A percentile compares a stretch with the other conserved stretches of the same genome.
phyloP scores from a whole-genome alignment of 208 protist species.

The Crithidia acanthocephali region DNA sequence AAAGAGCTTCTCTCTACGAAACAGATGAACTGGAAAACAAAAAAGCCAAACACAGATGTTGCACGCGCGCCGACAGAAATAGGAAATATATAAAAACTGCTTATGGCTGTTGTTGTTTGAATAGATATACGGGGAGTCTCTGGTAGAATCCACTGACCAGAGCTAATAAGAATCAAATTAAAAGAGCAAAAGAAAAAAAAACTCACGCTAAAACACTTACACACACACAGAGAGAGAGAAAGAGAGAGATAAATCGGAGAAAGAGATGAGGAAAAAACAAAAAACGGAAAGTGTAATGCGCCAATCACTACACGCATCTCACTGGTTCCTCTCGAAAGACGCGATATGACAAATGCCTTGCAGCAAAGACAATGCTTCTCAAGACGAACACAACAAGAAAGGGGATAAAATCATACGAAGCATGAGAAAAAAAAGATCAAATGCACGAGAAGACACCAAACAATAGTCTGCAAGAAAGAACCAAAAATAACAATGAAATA shows the following conservation, averaged over 20 bases:
- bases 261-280: neutral
- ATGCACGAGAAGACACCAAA: neutral
- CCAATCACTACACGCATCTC: neutral
- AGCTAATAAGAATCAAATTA: neutral
- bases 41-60: neutral
- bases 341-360: too few relatives aligned
- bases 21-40: constrained; percentile 14
- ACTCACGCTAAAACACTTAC: neutral
- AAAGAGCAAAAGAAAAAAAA: constrained; percentile 1
- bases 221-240: neutral
- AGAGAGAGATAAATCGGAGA: neutral
- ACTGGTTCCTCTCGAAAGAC: too few relatives aligned
- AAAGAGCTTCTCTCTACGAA: neutral
- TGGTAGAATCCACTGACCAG: neutral
- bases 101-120: too few relatives aligned
- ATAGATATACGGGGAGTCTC: too few relatives aligned
- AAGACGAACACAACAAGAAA: too few relatives aligned
- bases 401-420: too few relatives aligned
- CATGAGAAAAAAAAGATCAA: too few relatives aligned
- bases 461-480: too few relatives aligned
- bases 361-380: too few relatives aligned
- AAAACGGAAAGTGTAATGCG: constrained; percentile 12
- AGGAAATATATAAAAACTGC: too few relatives aligned
- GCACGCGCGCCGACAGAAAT: too few relatives aligned
- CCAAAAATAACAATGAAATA: constrained; percentile 12